These are phyloP conservation scores for Exophiala spinifera DNA, from an alignment of 2,329 filamentous ascomycete species.

Conservation along the genomic window DNA sequence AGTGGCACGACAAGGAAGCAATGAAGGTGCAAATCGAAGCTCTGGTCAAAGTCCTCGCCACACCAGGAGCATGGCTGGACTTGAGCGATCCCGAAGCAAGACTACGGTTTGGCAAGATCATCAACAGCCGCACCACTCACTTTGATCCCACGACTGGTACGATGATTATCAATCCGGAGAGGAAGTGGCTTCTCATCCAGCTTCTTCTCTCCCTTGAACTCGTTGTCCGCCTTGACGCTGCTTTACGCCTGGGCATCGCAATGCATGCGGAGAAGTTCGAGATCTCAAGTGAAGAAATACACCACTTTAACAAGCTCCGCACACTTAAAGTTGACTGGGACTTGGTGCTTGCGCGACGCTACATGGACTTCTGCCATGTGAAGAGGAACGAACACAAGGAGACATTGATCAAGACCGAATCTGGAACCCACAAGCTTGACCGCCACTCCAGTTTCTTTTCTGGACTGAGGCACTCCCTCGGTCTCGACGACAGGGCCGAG, in stretches of 20 bases:
- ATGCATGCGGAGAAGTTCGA: conserved; percentile 38
- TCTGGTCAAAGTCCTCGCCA: conserved; percentile 42
- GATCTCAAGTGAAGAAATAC: conserved; percentile 44
- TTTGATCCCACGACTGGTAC: conserved; percentile 12
- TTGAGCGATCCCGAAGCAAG: conserved; percentile 48
- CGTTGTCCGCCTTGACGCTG: conserved; percentile 52
- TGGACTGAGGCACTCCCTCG: conserved; percentile 11
- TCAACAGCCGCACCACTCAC: conserved; percentile 37
- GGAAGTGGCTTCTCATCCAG: conserved; percentile 55
- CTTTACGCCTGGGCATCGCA: conserved; percentile 41
- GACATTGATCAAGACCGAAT: not conserved
- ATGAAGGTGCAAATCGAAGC: conserved; percentile 47
- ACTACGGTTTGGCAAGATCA: conserved; percentile 44
- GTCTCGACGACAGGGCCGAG: conserved; percentile 2
- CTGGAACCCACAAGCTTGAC: not conserved
- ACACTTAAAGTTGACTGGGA: conserved; percentile 57
- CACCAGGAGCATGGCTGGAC: conserved; percentile 46
- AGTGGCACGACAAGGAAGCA: conserved; percentile 28
- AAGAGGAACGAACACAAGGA: conserved; percentile 16
- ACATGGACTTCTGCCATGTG: conserved; percentile 40
- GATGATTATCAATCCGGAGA: conserved; percentile 29
- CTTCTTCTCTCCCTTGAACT: conserved; percentile 55
- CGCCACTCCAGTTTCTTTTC: conserved; percentile 14
- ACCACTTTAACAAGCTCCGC: conserved; percentile 46
- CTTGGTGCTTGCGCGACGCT: conserved; percentile 51